Evolutionary conservation across 1,284 basidiomycete species (phyloP), one percentile per base, ranked within the genome.

Genomic region (Pholiota adiposa): DNA sequence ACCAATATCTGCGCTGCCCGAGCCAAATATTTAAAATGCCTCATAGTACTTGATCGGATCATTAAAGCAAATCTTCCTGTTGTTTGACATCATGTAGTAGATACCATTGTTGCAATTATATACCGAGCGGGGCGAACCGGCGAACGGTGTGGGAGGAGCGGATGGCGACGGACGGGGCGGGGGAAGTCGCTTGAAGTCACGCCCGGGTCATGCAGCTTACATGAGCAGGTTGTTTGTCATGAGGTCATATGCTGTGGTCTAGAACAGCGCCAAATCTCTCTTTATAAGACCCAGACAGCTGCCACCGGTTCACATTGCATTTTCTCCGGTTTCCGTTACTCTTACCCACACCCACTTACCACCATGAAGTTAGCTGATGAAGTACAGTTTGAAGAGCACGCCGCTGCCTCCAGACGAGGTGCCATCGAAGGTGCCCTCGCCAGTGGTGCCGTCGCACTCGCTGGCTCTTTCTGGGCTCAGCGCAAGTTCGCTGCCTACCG

Each of bases 401-500:
- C 80, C 62, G 77, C 75, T 33, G 86, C 81, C 2, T 83, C 86
- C 36, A 72, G 84, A 56, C 74, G 80, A 11, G 91, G 90, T 58
- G 89, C 86, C 16, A 67, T 86, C 16, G 87, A 92, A 74, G 90
- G 90, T 31, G 75, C 82, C 49, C 65, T 83, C 23, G 79, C 73
- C 19, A 85, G 88, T 56, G 73, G 82, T 6, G 77, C 79, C 5
- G 71, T 84, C 33, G 82, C 84, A 1, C 66, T 85, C 11, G 87
- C 90, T 16, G 76, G 75, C 2, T 86, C 87, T 56, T 88, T 84
- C 70, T 72, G 85, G 63, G 77, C 89, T 48, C 81, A 88, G 61
- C 79, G 78, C 23, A 75, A 78, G 43, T 87, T 80, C 70, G 74
- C 83, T 0, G 80, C 85, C 56, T 96, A 92, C 74, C 86, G 89